Evolutionary conservation across 164 flowering plant species (phyloP).

Genomic region (Aristolochia contorta): DNA sequence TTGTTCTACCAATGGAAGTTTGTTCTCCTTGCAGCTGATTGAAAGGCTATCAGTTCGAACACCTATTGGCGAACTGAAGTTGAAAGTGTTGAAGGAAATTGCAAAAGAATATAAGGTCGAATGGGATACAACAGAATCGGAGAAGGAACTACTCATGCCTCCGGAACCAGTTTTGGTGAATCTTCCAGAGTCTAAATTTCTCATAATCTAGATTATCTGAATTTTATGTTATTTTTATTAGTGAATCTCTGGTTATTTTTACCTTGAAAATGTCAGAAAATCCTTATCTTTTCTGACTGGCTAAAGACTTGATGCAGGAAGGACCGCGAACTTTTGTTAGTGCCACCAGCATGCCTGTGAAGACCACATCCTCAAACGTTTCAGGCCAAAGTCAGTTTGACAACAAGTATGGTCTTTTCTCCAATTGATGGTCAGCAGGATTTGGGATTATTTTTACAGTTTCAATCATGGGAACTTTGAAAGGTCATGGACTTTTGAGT

Average conservation of each 20-base stretch:
- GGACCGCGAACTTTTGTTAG: slow-evolving; percentile 74
- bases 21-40: slow-evolving; percentile 45
- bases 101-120: slow-evolving; percentile 85
- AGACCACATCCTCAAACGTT: slow-evolving; percentile 14
- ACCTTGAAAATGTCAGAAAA: not conserved
- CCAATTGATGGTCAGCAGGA: too few relatives aligned
- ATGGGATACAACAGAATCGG: slow-evolving; percentile 86
- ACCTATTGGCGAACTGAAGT: slow-evolving; percentile 76
- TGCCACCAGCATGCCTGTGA: slow-evolving; percentile 62
- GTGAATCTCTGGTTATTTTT: too few relatives aligned
- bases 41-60: slow-evolving; percentile 88
- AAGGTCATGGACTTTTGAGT: too few relatives aligned
- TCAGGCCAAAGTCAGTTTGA: not conserved
- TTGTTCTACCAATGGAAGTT: not conserved
- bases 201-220: not conserved
- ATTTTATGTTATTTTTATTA: too few relatives aligned
- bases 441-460: too few relatives aligned
- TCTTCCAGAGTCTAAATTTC: slow-evolving; percentile 17
- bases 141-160: slow-evolving; percentile 85
- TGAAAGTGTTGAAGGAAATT: slow-evolving; percentile 92
- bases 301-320: slow-evolving; percentile 30
- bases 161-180: slow-evolving; percentile 74
- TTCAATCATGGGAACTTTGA: too few relatives aligned
- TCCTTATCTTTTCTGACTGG: too few relatives aligned
- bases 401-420: too few relatives aligned